Base-by-base conservation (phyloP, 208 protist species). In the Borovskyia barvae region DNA sequence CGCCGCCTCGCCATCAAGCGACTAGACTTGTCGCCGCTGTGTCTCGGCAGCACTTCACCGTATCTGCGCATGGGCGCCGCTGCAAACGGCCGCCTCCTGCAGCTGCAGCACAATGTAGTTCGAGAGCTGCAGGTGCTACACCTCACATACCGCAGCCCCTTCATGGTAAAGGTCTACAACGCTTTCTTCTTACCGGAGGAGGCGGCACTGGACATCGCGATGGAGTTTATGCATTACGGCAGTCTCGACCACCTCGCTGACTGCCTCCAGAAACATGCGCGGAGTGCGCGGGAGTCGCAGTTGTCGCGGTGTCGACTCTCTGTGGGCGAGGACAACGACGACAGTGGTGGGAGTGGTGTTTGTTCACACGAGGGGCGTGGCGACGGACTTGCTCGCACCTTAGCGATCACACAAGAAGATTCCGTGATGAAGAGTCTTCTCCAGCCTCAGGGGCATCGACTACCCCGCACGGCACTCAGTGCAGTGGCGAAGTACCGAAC, bases 141-240 rank as follows among this genome's bases (percentile, higher is more conserved):
- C 69, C 59, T 90, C 36, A 77, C 84, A 25, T 95, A 95, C 66
- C 73, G 82, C 32, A 92, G 79, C 54, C 82, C 85, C 4, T 92
- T 92, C 60, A 89, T 95, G 74, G 89, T 93, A 46, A 95, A 95
- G 58, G 81, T 92, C 9, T 95, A 93, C 68, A 92, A 95, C 56
- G 89, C 89, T 15, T 95, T 92, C 56, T 92, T 75, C 54, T 8
- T 76, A 14, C 24, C 47, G 2, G 82, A 90, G 33, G 24, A n/a
- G 1, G 72, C 78, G 66, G 52, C 71, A 53, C 75, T 95, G 40
- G 84, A 95, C 48, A 80, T 95, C 35, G 85, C 87, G 29, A 88
- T 95, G 84, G 85, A 95, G 82, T 95, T 90, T 45, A 95, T 95
- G 89, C 77, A 93, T 61, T 90, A 87, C 60, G 89, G 89, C 17